Conservation (phyloP, 257 asterid genomes). For the Leptodermis oblonga region DNA sequence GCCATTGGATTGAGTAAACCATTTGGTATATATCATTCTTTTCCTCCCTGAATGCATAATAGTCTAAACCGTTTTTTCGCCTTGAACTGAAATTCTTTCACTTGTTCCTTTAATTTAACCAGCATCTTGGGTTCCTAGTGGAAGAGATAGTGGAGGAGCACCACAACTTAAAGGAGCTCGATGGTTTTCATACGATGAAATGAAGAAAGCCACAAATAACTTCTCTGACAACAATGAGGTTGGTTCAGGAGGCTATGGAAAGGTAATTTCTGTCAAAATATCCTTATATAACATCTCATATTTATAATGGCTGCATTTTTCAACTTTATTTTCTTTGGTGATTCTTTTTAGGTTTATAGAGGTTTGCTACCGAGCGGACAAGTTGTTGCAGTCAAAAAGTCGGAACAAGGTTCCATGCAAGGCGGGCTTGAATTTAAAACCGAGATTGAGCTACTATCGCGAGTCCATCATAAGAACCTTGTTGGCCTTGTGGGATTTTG, state of each 20-base stretch:
- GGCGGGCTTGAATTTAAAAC: slow-evolving; percentile 94
- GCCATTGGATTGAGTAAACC: slow-evolving; percentile 78
- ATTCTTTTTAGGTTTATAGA: slow-evolving; percentile 64
- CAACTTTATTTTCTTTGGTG: slow-evolving; percentile 10
- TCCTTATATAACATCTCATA: background rate
- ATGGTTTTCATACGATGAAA: slow-evolving; percentile 93
- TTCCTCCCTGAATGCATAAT: background rate
- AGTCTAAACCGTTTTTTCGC: background rate
- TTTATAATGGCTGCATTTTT: background rate
- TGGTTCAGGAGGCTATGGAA: slow-evolving; percentile 98
- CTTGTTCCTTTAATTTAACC: slow-evolving; percentile 7
- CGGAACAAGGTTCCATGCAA: slow-evolving; percentile 81
- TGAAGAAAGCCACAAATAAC: slow-evolving; percentile 74
- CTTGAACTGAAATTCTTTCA: slow-evolving; percentile 13
- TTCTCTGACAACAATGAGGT: slow-evolving; percentile 68
- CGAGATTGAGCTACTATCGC: slow-evolving; percentile 87
- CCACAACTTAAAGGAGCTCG: slow-evolving; percentile 96
- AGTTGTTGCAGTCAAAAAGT: slow-evolving; percentile 73
- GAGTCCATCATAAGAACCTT: slow-evolving; percentile 95
- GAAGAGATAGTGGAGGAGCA: slow-evolving; percentile 85
- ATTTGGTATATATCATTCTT: slow-evolving; percentile 55
- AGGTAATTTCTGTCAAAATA: slow-evolving; percentile 33
- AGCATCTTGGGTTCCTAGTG: slow-evolving; percentile 92
- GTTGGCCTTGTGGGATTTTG: slow-evolving; percentile 90
- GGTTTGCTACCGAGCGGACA: slow-evolving; percentile 70